These are phyloP conservation scores for Fusarium bactridioides DNA, from an alignment of 2,329 filamentous ascomycete genomes.

Conservation along the genomic window DNA sequence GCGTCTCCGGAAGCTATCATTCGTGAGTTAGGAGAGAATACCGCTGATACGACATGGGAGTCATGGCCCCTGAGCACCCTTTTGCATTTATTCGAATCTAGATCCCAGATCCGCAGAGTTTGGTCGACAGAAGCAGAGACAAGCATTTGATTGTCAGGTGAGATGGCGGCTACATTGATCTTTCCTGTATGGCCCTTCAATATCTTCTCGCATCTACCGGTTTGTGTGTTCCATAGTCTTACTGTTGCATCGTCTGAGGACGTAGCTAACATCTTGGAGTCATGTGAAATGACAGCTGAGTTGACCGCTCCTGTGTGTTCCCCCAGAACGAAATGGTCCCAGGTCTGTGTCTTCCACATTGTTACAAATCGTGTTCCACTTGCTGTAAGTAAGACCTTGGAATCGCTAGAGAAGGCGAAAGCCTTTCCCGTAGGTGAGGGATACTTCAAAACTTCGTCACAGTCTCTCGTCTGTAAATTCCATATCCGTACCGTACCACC, in stretches of 20 bases:
- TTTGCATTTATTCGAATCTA: background rate
- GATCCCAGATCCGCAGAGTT: background rate
- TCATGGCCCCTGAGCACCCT: background rate
- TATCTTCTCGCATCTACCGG: background rate
- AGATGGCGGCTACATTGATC: background rate
- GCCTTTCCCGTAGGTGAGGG: accelerated
- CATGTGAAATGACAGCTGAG: background rate
- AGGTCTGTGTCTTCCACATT: background rate
- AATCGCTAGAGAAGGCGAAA: background rate
- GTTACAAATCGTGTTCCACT: background rate
- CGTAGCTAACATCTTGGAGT: accelerated
- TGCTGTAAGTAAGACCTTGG: accelerated
- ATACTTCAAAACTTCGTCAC: background rate
- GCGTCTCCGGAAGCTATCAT: background rate
- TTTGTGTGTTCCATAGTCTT: background rate
- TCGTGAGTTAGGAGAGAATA: background rate
- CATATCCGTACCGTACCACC: background rate
- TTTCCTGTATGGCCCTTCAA: background rate
- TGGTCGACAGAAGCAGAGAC: background rate
- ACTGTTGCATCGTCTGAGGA: background rate
- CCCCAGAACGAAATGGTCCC: accelerated
- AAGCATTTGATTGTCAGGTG: accelerated
- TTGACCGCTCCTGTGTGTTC: background rate
- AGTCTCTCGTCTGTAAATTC: background rate
- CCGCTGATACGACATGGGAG: accelerated